Conservation (phyloP, 306 rosid genomes). For the Dalbergia cultrata region DNA sequence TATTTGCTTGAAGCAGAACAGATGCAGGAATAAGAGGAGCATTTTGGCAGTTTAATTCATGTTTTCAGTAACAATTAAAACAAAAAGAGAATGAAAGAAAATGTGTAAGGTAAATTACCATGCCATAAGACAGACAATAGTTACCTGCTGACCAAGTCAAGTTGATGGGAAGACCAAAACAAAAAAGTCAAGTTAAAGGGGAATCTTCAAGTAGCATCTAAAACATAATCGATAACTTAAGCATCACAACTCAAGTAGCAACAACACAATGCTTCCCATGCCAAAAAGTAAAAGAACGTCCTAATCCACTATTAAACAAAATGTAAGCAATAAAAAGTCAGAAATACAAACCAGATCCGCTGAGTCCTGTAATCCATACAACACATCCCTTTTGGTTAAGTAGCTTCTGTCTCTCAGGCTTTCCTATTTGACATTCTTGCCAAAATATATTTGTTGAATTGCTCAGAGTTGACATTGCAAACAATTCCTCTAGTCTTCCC, state of each 20-base stretch:
- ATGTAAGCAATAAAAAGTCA: conserved; percentile 1
- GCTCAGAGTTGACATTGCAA: conserved; percentile 65
- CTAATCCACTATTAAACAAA: neutral
- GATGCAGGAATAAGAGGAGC: neutral
- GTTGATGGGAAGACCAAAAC: neutral
- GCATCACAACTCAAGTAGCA: conserved; percentile 24
- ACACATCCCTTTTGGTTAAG: conserved; percentile 91
- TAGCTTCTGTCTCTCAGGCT: conserved; percentile 81
- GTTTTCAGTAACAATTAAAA: conserved; percentile 5
- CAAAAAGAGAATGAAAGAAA: neutral
- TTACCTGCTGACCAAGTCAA: conserved; percentile 18
- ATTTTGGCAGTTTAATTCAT: neutral
- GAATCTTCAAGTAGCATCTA: conserved; percentile 28
- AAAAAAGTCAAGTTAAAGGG: conserved; percentile 10
- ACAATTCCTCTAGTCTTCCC: conserved; percentile 47
- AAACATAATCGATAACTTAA: conserved; percentile 31
- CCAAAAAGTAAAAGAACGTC: conserved; percentile 9
- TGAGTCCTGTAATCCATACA: conserved; percentile 93
- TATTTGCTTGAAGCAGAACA: neutral
- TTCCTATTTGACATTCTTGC: conserved; percentile 81
- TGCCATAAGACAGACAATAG: conserved; percentile 20
- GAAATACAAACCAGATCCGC: conserved; percentile 78
- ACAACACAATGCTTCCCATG: conserved; percentile 21
- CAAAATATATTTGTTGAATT: conserved; percentile 85
- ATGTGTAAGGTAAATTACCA: conserved; percentile 13